A percentile compares a stretch with the other conserved stretches of the same genome.
Evolutionary conservation across 1,139 yeast species (phyloP).

Genomic region (Torulaspora globosa): DNA sequence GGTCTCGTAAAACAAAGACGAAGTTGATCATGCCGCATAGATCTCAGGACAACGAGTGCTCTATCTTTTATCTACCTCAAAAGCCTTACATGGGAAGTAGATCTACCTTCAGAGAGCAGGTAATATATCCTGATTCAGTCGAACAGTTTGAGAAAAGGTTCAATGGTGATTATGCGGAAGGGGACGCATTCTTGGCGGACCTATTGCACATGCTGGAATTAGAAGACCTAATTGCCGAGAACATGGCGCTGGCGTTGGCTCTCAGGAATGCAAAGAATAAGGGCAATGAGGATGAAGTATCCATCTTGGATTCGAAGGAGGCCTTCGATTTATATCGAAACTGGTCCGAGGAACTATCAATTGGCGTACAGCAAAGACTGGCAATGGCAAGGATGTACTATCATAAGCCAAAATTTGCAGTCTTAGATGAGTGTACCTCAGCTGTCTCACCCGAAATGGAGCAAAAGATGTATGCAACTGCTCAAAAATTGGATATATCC

Average conservation of each 20-base stretch:
- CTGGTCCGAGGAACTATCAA: slow-evolving; percentile 85
- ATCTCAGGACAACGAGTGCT: slow-evolving; percentile 37
- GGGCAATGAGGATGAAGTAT: slow-evolving; percentile 6
- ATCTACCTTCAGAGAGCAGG: slow-evolving; percentile 77
- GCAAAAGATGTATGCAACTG: slow-evolving; percentile 81
- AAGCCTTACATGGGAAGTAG: slow-evolving; percentile 74
- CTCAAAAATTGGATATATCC: slow-evolving; percentile 75
- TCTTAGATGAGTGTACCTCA: slow-evolving; percentile 91
- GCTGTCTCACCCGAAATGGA: slow-evolving; percentile 91
- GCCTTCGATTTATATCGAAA: slow-evolving; percentile 68
- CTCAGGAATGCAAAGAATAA: slow-evolving; percentile 19
- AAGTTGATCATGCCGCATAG: slow-evolving; percentile 33
- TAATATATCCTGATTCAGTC: slow-evolving; percentile 76
- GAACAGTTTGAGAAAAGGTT: slow-evolving; percentile 50
- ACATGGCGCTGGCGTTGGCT: slow-evolving; percentile 37
- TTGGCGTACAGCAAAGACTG: slow-evolving; percentile 89
- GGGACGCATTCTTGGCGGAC: slow-evolving; percentile 59
- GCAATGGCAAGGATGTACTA: slow-evolving; percentile 93
- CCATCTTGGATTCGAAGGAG: slow-evolving; percentile 37
- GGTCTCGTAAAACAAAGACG: slow-evolving; percentile 61
- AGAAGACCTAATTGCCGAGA: slow-evolving; percentile 48
- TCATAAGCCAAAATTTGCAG: slow-evolving; percentile 89
- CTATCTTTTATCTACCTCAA: slow-evolving; percentile 88
- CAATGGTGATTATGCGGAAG: slow-evolving; percentile 38
- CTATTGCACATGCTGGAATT: slow-evolving; percentile 60